Percentiles rank a stretch among this genome's conserved stretches.
Conservation (phyloP, 352 stramenopile species). For the Phytophthora crassamura region DNA sequence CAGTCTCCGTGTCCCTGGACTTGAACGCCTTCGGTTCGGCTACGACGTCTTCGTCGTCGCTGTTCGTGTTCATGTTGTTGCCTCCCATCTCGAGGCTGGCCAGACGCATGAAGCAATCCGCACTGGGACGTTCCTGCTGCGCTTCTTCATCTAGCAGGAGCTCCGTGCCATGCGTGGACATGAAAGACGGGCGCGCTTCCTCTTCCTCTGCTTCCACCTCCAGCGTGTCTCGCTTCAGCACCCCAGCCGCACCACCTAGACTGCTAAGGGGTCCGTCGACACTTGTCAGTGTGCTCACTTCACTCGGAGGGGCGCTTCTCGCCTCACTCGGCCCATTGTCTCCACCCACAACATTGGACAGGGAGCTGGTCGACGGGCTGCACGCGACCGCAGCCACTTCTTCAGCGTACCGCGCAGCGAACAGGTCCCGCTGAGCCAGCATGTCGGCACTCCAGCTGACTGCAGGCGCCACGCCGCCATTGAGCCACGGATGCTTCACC, state of each 20-base stretch:
- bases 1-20: background rate
- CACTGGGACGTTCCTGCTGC: conserved; percentile 53
- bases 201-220: conserved; percentile 38
- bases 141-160: conserved; percentile 42
- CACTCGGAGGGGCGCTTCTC: conserved; percentile 10
- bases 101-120: conserved; percentile 82
- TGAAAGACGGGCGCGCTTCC: conserved; percentile 66
- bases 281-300: conserved; percentile 9
- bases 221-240: conserved; percentile 27
- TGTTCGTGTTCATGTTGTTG: conserved; percentile 29
- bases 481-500: conserved; percentile 71
- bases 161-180: conserved; percentile 73
- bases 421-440: conserved; percentile 48
- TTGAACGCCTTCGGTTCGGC: conserved; percentile 15
- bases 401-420: conserved; percentile 52
- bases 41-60: conserved; percentile 29
- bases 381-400: conserved; percentile 44
- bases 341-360: conserved; percentile 18
- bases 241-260: conserved; percentile 3
- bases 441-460: conserved; percentile 54
- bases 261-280: conserved; percentile 14
- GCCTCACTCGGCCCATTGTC: conserved; percentile 12
- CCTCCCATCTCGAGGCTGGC: conserved; percentile 66
- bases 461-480: conserved; percentile 49
- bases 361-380: conserved; percentile 24